Percentiles rank a stretch among this genome's conserved stretches.
Evolutionary conservation across 106 monocot species (phyloP).

Genomic region (Narthecium ossifragum): DNA sequence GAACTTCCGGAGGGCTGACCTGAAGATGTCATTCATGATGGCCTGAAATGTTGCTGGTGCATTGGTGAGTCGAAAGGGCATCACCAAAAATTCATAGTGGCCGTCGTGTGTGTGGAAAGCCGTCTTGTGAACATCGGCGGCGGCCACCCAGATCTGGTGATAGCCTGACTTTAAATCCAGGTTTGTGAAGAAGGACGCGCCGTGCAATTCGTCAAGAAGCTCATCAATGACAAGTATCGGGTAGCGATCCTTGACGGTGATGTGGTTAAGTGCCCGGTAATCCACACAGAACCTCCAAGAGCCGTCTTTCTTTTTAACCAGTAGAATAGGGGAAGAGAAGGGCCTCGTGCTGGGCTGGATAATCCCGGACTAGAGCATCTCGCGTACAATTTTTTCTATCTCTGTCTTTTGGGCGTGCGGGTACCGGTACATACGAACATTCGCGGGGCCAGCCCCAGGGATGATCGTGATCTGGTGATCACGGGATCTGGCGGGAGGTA

Average conservation of each 20-base stretch:
- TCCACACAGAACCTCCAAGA: slow-evolving; percentile 10
- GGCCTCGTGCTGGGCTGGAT: neutral
- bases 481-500: no score
- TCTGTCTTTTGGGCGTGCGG: neutral
- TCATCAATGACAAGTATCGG: slow-evolving; percentile 10
- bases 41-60: slow-evolving; percentile 17
- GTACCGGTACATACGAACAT: no score
- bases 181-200: neutral
- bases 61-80: slow-evolving; percentile 13
- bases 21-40: no score
- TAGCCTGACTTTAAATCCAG: neutral
- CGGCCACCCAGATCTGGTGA: neutral
- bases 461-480: no score
- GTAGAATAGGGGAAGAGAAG: neutral
- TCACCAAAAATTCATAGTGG: slow-evolving; percentile 5
- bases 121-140: neutral
- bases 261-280: neutral
- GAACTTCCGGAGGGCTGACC: no score
- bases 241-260: neutral
- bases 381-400: neutral
- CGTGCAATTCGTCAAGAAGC: slow-evolving; percentile 4
- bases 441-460: no score
- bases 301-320: slow-evolving; percentile 15
- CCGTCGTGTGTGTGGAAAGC: neutral
- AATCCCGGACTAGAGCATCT: neutral